phyloP scores from a whole-genome alignment of 352 stramenopile genomes.

The Achlya hypogyna region DNA sequence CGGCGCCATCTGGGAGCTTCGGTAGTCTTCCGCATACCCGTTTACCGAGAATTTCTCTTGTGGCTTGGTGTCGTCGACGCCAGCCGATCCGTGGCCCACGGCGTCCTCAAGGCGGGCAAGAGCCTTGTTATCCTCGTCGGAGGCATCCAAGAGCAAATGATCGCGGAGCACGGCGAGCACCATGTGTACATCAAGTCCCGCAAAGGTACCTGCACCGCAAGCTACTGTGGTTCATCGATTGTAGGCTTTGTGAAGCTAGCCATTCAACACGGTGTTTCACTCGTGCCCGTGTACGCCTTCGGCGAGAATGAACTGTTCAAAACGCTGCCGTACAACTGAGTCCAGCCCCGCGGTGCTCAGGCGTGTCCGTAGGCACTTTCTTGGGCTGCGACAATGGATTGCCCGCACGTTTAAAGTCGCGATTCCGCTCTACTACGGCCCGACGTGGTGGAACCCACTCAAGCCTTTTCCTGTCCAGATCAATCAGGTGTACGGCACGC shows the following conservation, averaged over 20 bases:
- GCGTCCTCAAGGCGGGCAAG: conserved; percentile 47
- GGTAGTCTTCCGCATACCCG: conserved; percentile 60
- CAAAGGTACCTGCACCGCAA: conserved; percentile 32
- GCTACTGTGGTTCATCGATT: conserved; percentile 1
- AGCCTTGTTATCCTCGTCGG: conserved; percentile 74
- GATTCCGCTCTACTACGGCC: conserved; percentile 48
- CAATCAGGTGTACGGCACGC: conserved; percentile 67
- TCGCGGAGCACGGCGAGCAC: conserved; percentile 58
- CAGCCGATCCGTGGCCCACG: conserved; percentile 43
- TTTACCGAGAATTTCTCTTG: conserved; percentile 69
- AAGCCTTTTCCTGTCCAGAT: conserved; percentile 48
- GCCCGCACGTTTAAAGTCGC: conserved; percentile 57
- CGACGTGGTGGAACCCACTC: conserved; percentile 47
- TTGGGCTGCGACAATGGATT: conserved; percentile 61
- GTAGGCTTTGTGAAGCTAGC: conserved; percentile 59
- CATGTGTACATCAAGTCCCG: conserved; percentile 70
- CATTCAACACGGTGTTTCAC: conserved; percentile 59
- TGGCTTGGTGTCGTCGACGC: conserved; percentile 75
- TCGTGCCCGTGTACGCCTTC: conserved; percentile 74
- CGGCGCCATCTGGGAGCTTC: conserved; percentile 61
- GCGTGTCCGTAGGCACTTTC: conserved; percentile 31
- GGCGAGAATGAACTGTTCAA: conserved; percentile 80
- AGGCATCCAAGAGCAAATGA: conserved; percentile 76
- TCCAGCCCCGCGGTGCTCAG: neutral
- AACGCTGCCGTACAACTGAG: conserved; percentile 39